Evolutionary conservation across 257 asterid genomes (phyloP).

Genomic region (Handroanthus guayacan): DNA sequence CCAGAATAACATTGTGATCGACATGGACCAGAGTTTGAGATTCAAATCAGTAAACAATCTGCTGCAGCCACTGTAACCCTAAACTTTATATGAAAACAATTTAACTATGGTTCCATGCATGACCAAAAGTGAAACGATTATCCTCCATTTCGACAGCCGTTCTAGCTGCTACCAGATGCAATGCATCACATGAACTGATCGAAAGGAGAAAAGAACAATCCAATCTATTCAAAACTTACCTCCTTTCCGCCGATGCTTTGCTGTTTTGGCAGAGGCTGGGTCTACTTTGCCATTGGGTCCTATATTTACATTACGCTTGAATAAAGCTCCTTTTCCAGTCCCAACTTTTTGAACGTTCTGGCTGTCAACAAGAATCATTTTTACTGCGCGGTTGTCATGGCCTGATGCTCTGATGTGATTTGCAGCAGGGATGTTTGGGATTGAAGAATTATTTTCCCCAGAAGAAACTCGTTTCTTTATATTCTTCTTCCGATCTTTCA

Average conservation of each 20-base stretch:
- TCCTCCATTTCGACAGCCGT: background rate
- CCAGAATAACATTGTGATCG: background rate
- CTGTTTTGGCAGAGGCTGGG: conserved; percentile 56
- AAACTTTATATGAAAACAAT: background rate
- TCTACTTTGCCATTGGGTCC: conserved; percentile 72
- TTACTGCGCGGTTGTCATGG: conserved; percentile 66
- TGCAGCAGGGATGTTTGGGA: conserved; percentile 50
- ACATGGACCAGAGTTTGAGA: background rate
- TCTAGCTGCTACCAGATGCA: conserved; percentile 11
- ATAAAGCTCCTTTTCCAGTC: conserved; percentile 74
- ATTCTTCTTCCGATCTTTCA: conserved; percentile 91
- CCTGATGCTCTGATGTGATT: conserved; percentile 62
- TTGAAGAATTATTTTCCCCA: conserved; percentile 67
- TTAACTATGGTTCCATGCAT: conserved; percentile 1
- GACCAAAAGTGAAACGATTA: background rate
- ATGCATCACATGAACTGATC: background rate
- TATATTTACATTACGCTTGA: conserved; percentile 65
- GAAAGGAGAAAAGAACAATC: conserved; percentile 7
- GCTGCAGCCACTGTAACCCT: background rate
- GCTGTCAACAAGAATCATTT: conserved; percentile 77
- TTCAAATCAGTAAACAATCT: background rate
- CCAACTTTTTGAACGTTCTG: conserved; percentile 77
- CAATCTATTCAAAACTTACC: conserved; percentile 47
- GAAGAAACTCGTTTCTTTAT: conserved; percentile 64
- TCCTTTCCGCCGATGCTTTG: conserved; percentile 72